These are phyloP conservation scores for Chlamydomonas sphaeroides DNA, from an alignment of 139 green algal genomes.

Conservation along the genomic window DNA sequence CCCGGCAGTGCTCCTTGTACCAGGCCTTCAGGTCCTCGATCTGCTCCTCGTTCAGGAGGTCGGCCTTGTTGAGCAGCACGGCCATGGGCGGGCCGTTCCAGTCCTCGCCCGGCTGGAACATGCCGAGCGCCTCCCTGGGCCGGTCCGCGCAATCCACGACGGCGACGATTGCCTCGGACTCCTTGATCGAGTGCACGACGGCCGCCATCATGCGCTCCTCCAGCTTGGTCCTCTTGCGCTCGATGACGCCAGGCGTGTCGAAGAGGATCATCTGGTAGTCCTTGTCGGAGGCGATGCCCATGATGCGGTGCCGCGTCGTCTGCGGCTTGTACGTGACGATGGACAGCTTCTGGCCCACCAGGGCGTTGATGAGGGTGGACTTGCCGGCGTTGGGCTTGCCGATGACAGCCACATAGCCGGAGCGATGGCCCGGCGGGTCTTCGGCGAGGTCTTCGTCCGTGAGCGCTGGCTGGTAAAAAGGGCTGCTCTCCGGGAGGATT, in stretches of 20 bases:
- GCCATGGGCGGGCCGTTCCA: conserved; percentile 76
- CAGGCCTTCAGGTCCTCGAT: conserved; percentile 60
- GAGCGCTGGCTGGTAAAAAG: conserved; percentile 59
- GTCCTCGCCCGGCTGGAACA: conserved; percentile 77
- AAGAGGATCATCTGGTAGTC: conserved; percentile 90
- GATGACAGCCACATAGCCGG: conserved; percentile 90
- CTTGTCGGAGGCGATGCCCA: conserved; percentile 86
- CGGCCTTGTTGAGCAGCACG: conserved; percentile 88
- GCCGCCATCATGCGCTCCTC: conserved; percentile 94
- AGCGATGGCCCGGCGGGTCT: conserved; percentile 68
- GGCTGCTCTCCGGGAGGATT: conserved; percentile 42
- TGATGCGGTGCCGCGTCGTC: conserved; percentile 94
- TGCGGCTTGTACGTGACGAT: conserved; percentile 95
- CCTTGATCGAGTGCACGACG: conserved; percentile 77
- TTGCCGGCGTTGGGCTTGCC: conserved; percentile 86
- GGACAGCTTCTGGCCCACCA: conserved; percentile 94
- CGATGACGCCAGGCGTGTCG: conserved; percentile 93
- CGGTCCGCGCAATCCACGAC: conserved; percentile 43
- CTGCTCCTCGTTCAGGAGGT: conserved; percentile 66
- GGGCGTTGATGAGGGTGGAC: conserved; percentile 92
- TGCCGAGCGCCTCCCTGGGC: conserved; percentile 69
- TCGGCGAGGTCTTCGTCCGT: conserved; percentile 66
- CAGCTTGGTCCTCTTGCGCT: conserved; percentile 78
- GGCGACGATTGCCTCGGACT: conserved; percentile 80
- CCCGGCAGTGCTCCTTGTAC: conserved; percentile 58